Conservation (phyloP, 1,284 basidiomycete genomes). For the Ceratorhiza oryzae-sativae region DNA sequence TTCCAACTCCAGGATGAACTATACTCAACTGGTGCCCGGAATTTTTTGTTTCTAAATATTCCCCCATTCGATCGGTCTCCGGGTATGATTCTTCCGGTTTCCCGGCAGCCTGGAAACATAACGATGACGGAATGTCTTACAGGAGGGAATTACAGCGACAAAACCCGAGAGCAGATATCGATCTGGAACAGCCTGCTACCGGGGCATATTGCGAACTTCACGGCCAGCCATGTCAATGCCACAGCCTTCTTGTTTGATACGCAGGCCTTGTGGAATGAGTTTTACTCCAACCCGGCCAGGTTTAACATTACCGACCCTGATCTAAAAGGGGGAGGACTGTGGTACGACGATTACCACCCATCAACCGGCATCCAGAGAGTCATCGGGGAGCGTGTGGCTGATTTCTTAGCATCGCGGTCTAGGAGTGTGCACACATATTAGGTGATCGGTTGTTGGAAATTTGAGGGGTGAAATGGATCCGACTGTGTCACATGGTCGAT, state of each 20-base stretch:
- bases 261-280: constrained; percentile 55
- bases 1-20: constrained; percentile 59
- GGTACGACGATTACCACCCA: constrained; percentile 50
- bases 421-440: too few species aligned
- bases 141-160: constrained; percentile 10
- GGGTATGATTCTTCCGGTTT: constrained; percentile 49
- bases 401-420: too few species aligned
- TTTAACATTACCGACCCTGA: constrained; percentile 51
- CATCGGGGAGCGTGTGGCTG: constrained; percentile 39
- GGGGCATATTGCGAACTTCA: constrained; percentile 52
- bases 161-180: constrained; percentile 15
- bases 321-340: constrained; percentile 55
- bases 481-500: neutral
- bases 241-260: constrained; percentile 62
- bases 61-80: constrained; percentile 64
- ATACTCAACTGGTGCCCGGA: constrained; percentile 61
- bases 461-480: neutral
- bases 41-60: constrained; percentile 68
- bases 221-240: constrained; percentile 53
- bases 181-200: constrained; percentile 59
- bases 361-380: constrained; percentile 40
- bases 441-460: too few species aligned
- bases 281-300: constrained; percentile 56
- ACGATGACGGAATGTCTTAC: neutral
- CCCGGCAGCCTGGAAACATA: neutral